phyloP scores from a whole-genome alignment of 2,329 filamentous ascomycete genomes.

The Lachnellula subtilissima region DNA sequence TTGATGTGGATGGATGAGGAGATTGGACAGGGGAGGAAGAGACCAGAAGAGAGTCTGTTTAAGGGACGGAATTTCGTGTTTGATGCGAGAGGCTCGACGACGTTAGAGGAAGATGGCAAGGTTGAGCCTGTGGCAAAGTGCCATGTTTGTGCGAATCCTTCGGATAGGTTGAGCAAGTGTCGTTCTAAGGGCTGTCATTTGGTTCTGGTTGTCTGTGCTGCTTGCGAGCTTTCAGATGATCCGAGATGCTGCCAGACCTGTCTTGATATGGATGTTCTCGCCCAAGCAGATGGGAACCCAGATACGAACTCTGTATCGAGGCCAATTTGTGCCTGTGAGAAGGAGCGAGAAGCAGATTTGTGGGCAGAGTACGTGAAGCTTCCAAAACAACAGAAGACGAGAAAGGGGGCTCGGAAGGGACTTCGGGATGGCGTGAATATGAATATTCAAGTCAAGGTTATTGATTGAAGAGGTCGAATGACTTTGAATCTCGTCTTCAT shows the following conservation, averaged over 20 bases:
- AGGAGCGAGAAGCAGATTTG: slow-evolving; percentile 25
- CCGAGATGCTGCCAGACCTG: slow-evolving; percentile 29
- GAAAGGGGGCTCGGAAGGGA: slow-evolving; percentile 5
- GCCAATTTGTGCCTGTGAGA: slow-evolving; percentile 29
- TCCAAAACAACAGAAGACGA: slow-evolving; percentile 16
- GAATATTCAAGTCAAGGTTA: slow-evolving; percentile 16
- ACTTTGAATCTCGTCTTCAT: no score
- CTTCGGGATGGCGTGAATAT: neutral
- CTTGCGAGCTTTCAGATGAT: slow-evolving; percentile 20
- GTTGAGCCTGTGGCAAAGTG: slow-evolving; percentile 27
- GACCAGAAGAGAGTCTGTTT: slow-evolving; percentile 26
- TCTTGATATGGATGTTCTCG: slow-evolving; percentile 14
- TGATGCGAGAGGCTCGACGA: slow-evolving; percentile 30
- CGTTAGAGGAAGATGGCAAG: slow-evolving; percentile 7
- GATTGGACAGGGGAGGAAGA: slow-evolving; percentile 25
- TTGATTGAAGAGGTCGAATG: neutral
- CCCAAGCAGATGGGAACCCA: neutral
- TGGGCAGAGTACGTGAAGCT: slow-evolving; percentile 24
- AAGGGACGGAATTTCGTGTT: slow-evolving; percentile 32
- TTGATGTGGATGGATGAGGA: slow-evolving; percentile 32
- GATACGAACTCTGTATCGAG: slow-evolving; percentile 6
- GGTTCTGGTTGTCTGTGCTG: slow-evolving; percentile 29
- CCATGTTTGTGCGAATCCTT: slow-evolving; percentile 22
- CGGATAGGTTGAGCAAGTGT: slow-evolving; percentile 30
- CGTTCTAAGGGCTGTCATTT: slow-evolving; percentile 28